Evolutionary conservation across 768 basidiomycete species (phyloP), one percentile per base, ranked within the genome.

Genomic region (Kwoniella heveanensis): DNA sequence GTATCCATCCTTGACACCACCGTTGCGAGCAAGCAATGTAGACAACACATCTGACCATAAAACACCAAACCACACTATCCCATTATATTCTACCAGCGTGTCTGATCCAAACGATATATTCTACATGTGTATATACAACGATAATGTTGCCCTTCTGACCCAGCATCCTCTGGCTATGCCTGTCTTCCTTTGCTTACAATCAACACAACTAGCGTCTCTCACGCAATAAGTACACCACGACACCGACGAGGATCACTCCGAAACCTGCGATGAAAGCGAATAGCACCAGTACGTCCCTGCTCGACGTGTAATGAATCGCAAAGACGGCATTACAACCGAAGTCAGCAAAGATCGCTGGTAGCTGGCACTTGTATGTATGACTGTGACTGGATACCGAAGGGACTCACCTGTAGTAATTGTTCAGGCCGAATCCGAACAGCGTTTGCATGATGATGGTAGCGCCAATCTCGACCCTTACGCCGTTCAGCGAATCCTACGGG

Each of bases 211-310:
- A 94, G 60, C 91, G 85, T 67, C 86, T 83, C 81, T 95, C 93
- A 60, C 87, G 83, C 48, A 95, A 85, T 67, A 85, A 85, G 69
- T 87, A 82, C 85, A 89, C 91, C 1, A 96, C 91, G 24, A 88
- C 82, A 13, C 82, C 83, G 61, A 92, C 86, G n/a, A 94, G 86
- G 2, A 85, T 79, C 8, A 88, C 50, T 0, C 85, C 89, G 70
- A 92, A 92, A 1, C 88, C 91, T 1, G 86, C 88, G 59, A 93
- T 89, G 76, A 88, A 96, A 0, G 85, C 93, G 68, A 93, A 92
- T 56, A 91, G 75, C 48, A 95, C 88, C 26, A 96, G 82, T 6
- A 96, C 90, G 73, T 95, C 90, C 56, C 79, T 79, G 58, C 61
- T 19, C 24, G 39, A 9, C 25, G 22, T 13, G 25, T 19, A 6